Base-by-base conservation (phyloP, 306 rosid genomes). In the Bauhinia variegata region DNA sequence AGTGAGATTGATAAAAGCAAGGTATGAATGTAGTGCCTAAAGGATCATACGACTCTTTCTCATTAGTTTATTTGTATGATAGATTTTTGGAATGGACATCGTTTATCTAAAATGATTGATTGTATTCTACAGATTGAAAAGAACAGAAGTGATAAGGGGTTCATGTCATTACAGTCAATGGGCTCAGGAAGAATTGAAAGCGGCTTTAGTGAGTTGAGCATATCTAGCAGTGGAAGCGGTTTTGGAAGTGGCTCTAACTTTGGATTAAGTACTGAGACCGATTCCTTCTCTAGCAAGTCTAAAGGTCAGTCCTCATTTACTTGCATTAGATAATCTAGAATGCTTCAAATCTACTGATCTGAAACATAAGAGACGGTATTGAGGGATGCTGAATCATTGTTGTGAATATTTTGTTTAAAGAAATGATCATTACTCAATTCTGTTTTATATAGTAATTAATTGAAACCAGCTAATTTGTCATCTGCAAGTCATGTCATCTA, bases 1-100 rank as follows among this genome's bases (percentile, higher is more conserved):
- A 93, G 85, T 83, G 98, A 93, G 84, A 93, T 93, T 80, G 97
- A 93, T 84, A 93, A 93, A 77, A 93, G 96, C 98, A 93, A 93
- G 98, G 98, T 93, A 77, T 71, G 70, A 59, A 9, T 14, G 18
- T 28, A 67, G 32, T 47, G 12, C 37, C 8, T 70, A 71, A 31
- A 49, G 58, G 65, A 36, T 36, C 41, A 23, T 23, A 23, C 2
- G 41, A 13, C 11, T 52, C 55, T n/a, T 46, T 43, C 63, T 49
- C 36, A 50, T 33, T 23, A 17, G 63, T 41, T 59, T 49, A 23
- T 17, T 37, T 46, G 38, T 33, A 16, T 58, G 60, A 65, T 30
- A 5, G 48, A 6, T 23, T 58, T 53, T 70, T 33, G 44, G 18
- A 19, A 50, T 43, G 41, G 41, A 6, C 47, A 47, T 65, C 38